Evolutionary conservation across 352 stramenopile genomes (phyloP), one percentile per base, ranked within the genome.

Genomic region (Phytophthora cajani): DNA sequence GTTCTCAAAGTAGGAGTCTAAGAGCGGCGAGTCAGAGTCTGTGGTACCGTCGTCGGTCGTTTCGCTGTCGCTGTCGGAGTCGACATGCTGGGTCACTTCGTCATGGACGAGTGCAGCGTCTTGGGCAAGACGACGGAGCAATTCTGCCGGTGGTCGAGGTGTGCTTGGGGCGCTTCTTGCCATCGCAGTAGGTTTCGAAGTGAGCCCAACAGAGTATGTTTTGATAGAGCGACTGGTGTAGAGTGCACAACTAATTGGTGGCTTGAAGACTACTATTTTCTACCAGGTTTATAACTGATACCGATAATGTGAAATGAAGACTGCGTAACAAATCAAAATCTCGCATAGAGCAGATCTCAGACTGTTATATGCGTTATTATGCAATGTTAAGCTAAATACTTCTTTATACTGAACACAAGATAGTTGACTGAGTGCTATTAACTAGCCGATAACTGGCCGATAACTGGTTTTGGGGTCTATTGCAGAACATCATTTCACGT

Each of bases 1-100:
- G 11, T 32, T 66, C 59, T 66, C 47, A 23, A 58, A 53, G 49
- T 65, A 46, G 36, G 1, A 6, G 44, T 66, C 49, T 27, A 54
- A 59, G 12, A 59, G 36, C 36, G 47, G 47, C 14, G 59, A 58
- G 19, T 66, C 49, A 4, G 21, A 44, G 14, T 54, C 49, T 25
- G 14, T 49, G 9, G 49, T 32, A 7, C 16, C 25, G 38, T 58
- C 16, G 17, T 66, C n/a, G 16, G 16, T 32, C 7, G 25, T 47
- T 7, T 65, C 47, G 16, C 21, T 17, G 23, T 42, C 25, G 50
- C 23, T 17, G 23, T 42, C 25, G 50, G 12, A 33, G n/a, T 36
- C 36, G 19, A 4, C 54, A 11, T 60, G 8, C 36, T 60, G 54
- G 12, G 19, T 36, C 2, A 60, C 54, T 19, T 60, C 54, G n/a